A percentile compares a stretch with the other conserved stretches of the same genome.
Evolutionary conservation across 1,139 yeast genomes (phyloP).

Genomic region (Suhomyces maxii): DNA sequence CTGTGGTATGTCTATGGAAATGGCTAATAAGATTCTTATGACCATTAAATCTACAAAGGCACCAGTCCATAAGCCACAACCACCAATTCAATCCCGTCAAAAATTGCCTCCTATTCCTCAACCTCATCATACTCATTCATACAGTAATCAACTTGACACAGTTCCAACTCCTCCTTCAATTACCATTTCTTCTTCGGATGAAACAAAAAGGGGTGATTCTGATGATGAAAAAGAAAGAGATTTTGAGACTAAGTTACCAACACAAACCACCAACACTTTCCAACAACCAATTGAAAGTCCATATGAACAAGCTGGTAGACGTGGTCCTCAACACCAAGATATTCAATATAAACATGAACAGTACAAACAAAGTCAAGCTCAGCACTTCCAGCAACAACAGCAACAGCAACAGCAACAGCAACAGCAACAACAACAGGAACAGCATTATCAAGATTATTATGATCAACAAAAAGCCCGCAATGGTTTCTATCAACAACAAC

Average conservation of each 20-base stretch:
- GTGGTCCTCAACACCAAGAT: slow-evolving; percentile 22
- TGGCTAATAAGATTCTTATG: slow-evolving; percentile 84
- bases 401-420: slow-evolving; percentile 11
- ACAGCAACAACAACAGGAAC: slow-evolving; percentile 14
- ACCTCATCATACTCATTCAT: neutral
- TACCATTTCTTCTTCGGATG: slow-evolving; percentile 6
- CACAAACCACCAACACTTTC: slow-evolving; percentile 31
- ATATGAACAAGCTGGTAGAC: slow-evolving; percentile 22
- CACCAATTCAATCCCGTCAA: slow-evolving; percentile 5
- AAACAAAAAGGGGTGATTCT: slow-evolving; percentile 9
- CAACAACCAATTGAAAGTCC: slow-evolving; percentile 39
- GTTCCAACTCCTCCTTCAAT: slow-evolving; percentile 14
- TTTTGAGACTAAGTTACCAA: slow-evolving; percentile 33
- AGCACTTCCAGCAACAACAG: slow-evolving; percentile 15
- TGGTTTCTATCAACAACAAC: slow-evolving; percentile 7
- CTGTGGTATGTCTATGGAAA: slow-evolving; percentile 98
- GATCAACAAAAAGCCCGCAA: slow-evolving; percentile 10
- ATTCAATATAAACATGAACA: slow-evolving; percentile 15
- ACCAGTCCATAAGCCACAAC: slow-evolving; percentile 21
- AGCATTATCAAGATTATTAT: slow-evolving; percentile 7
- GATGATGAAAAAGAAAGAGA: slow-evolving; percentile 31
- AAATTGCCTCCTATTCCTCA: slow-evolving; percentile 2
- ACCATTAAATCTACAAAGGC: slow-evolving; percentile 81
- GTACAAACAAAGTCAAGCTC: slow-evolving; percentile 11
- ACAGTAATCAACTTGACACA: slow-evolving; percentile 3